Evolutionary conservation across 129 eudicot species (phyloP), one percentile per base, ranked within the genome.

Genomic region (Glebionis coronaria): DNA sequence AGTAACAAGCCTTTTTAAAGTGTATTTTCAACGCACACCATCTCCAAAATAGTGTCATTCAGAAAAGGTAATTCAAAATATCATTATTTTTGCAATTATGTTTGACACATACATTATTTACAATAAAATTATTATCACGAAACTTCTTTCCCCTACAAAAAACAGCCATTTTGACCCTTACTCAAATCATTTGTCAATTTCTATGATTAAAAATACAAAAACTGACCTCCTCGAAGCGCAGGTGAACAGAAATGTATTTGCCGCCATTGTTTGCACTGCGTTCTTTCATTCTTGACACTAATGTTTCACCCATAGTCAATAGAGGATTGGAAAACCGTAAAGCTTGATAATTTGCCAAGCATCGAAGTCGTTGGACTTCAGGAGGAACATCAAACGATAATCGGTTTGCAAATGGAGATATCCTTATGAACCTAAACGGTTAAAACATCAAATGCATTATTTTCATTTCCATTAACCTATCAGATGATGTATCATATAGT

Each of bases 321-420:
- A 93, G 71, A 38, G 95, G 97, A 77, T 63, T 67, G 38, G 90
- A 78, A 84, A 93, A 93, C 73, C 83, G 78, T 67, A 93, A 84
- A 77, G 98, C 98, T 84, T 85, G 82, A 64, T 88, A 93, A 69
- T 93, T 93, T 72, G 98, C 95, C 83, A 93, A 77, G 67, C 98
- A 93, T 69, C 98, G 74, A 69, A 88, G 97, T 56, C 86, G 77
- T 69, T 93, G 98, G 66, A 93, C 97, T 0, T 90, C 88, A 14
- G 88, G 92, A 67, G 98, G 98, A 72, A 92, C 91, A 82, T 93
- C 98, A 82, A 84, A 93, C 18, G 98, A 93, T 75, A 93, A 73
- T 3, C 98, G 87, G 51, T 93, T 93, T 75, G 98, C 98, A 77
- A 93, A 93, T 1, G 98, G 98, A 67, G 98, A 93, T 54, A 93